Evolutionary conservation across 805 yeast species (phyloP), one percentile per base, ranked within the genome.

Genomic region (Ogataea chonburiensis): DNA sequence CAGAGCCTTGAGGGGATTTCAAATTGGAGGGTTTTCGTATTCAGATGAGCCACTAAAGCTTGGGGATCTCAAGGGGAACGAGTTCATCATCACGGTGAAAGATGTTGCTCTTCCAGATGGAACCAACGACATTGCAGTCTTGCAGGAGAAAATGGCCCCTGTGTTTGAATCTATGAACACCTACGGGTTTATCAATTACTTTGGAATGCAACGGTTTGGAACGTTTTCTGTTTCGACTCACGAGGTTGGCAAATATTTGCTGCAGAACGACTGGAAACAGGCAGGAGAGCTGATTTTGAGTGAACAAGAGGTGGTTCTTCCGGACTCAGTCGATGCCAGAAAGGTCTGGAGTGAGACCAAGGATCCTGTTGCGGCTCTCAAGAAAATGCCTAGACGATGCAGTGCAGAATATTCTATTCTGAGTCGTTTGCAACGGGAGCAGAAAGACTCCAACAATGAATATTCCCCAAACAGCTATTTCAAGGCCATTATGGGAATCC

Each of bases 151-250:
- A 3, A 66, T 87, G 12, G 56, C 60, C 10, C 56, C 65, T 7
- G 72, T 87, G 17, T 68, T 89, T 46, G 55, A 66, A 5, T 72
- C 86, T 0, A 65, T 91, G 34, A 66, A 67, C 33, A 67, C 67
- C 1, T 67, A 72, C 18, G 99, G 99, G 0, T 93, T 86, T 53
- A 82, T 93, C 46, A 93, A 93, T 60, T 93, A 93, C 56, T 93
- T 75, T 58, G 99, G 99, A n/a, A 82, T 93, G 89, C 99, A 93
- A 67, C 70, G 99, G 55, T 93, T 93, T 59, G 99, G 99, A 18
- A 89, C 98, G 0, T 91, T 87, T 55, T 85, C 96, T 9, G 71
- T 88, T 18, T 86, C 98, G 3, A 89, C 98, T 0, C 97, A 93
- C 60, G 74, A 71, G 19, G 70, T 89, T 36, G 99, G 99, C 31